Conservation (phyloP, 306 rosid species). For the Casuarina glauca region DNA sequence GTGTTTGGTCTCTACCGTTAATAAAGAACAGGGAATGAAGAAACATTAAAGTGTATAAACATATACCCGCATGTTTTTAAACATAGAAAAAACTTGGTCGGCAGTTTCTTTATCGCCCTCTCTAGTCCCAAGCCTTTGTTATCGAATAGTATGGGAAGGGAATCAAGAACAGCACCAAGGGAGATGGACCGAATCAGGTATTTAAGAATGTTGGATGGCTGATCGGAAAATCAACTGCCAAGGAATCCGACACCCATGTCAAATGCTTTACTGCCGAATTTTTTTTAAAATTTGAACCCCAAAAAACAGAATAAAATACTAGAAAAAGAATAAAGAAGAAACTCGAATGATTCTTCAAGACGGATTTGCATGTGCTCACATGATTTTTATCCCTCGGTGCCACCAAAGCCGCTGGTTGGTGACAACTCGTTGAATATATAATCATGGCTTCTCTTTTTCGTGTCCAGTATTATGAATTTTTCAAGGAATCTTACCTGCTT, state of each 20-base stretch:
- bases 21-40: too few relatives aligned
- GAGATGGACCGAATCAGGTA: constrained; percentile 13
- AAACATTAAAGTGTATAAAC: too few relatives aligned
- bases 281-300: background rate
- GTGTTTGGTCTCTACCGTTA: too few relatives aligned
- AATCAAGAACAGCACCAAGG: background rate
- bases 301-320: background rate
- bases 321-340: background rate
- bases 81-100: too few relatives aligned
- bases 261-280: background rate
- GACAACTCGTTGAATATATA: constrained; percentile 6
- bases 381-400: constrained; percentile 55
- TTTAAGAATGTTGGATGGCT: constrained; percentile 5
- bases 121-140: background rate
- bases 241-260: background rate
- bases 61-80: too few relatives aligned
- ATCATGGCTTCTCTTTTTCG: background rate
- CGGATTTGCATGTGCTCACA: constrained; percentile 82
- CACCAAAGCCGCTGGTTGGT: constrained; percentile 58
- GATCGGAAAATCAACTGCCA: constrained; percentile 16
- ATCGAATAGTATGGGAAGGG: background rate
- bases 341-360: constrained; percentile 28
- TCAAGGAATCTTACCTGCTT: too few relatives aligned
- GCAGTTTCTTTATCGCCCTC: too few relatives aligned
- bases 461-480: constrained; percentile 1